Percentiles rank a stretch among this genome's conserved stretches.
Evolutionary conservation across 2,329 filamentous ascomycete genomes (phyloP).

Genomic region (Epichloe aotearoae): DNA sequence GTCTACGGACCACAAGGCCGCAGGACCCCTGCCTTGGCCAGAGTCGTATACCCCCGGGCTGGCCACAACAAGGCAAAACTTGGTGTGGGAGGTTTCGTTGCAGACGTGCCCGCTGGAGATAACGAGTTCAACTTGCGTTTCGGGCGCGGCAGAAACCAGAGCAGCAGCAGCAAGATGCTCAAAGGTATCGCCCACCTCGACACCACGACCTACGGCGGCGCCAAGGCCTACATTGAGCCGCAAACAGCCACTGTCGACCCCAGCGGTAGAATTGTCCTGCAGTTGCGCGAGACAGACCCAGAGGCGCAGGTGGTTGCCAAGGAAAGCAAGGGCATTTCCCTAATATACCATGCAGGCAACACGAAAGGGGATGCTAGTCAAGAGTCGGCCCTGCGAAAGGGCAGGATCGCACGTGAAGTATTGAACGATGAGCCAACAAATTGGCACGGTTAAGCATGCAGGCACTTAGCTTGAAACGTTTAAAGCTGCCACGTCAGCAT

Average conservation of each 20-base stretch:
- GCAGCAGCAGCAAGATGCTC: constrained; percentile 17
- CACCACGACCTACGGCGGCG: constrained; percentile 34
- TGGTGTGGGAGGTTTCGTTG: constrained; percentile 43
- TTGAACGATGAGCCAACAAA: constrained; percentile 8
- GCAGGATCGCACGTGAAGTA: constrained; percentile 17
- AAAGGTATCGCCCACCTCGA: constrained; percentile 30
- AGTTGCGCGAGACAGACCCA: constrained; percentile 24
- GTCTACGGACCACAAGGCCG: constrained; percentile 44
- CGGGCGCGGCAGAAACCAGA: constrained; percentile 7
- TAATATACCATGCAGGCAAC: constrained; percentile 18
- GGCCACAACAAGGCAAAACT: constrained; percentile 26
- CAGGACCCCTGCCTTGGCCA: constrained; percentile 34
- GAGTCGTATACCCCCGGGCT: constrained; percentile 34
- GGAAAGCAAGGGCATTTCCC: constrained; percentile 28
- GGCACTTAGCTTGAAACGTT: not conserved
- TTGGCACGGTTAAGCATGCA: not conserved
- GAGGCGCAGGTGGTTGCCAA: constrained; percentile 31
- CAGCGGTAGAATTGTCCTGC: constrained; percentile 34
- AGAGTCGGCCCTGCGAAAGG: constrained; percentile 3
- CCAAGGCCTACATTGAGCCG: constrained; percentile 39
- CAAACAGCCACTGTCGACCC: constrained; percentile 32
- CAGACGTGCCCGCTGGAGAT: constrained; percentile 27
- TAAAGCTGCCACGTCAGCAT: not conserved
- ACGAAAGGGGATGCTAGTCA: constrained; percentile 9
- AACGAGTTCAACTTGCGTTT: constrained; percentile 26